A percentile compares a stretch with the other conserved stretches of the same genome.
Conservation (phyloP, 371 early-diverging fungal genomes). For the Nosema granulosis region DNA sequence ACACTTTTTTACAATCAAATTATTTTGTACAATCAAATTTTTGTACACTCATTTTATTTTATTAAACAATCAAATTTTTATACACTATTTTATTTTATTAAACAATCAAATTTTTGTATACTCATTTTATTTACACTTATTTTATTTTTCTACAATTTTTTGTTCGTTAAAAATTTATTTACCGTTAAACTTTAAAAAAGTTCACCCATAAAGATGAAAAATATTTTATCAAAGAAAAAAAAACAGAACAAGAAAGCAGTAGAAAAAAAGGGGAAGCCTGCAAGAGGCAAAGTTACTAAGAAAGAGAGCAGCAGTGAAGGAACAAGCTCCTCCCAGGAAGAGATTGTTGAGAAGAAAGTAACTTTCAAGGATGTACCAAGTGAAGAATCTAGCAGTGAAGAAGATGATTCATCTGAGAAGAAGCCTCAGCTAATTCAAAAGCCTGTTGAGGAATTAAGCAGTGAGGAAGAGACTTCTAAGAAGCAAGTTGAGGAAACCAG, state of each 20-base stretch:
- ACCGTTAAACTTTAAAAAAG: not conserved
- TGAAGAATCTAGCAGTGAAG: conserved; percentile 1
- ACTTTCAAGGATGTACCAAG: not conserved
- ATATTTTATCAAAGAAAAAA: not conserved
- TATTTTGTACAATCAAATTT: too few relatives aligned
- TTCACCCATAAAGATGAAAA: not conserved
- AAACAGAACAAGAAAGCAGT: not conserved
- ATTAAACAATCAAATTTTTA: too few relatives aligned
- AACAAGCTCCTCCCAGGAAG: not conserved
- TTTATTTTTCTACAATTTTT: too few relatives aligned
- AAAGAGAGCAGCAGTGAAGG: not conserved
- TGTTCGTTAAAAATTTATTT: too few relatives aligned
- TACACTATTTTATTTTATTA: too few relatives aligned
- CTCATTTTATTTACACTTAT: too few relatives aligned
- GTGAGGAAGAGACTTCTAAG: not conserved
- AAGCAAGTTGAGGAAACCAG: not conserved
- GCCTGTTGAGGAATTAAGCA: not conserved
- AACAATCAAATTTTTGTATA: too few relatives aligned
- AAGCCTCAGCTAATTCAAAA: not conserved
- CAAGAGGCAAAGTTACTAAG: not conserved
- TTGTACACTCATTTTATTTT: too few relatives aligned
- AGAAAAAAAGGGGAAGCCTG: not conserved
- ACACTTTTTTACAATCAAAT: too few relatives aligned
- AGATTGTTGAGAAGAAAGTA: not conserved
- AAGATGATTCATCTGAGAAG: not conserved